Conservation (phyloP, 2,329 filamentous ascomycete genomes). For the Septoria petroselini region DNA sequence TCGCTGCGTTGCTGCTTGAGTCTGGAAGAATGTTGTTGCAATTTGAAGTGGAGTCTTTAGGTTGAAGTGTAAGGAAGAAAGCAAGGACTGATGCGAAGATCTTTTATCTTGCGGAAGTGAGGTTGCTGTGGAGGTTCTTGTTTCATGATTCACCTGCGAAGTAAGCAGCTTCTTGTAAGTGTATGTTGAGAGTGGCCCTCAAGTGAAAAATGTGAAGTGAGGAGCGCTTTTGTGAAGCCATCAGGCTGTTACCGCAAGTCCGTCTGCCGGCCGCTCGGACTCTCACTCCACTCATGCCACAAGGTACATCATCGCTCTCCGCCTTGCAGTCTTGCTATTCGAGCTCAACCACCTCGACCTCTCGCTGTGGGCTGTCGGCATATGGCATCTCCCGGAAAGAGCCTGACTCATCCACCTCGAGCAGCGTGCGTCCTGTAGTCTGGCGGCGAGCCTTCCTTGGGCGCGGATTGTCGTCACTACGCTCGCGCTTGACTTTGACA, state of each 20-base stretch:
- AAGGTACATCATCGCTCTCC: no score
- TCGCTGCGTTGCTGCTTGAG: neutral
- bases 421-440: neutral
- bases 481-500: constrained; percentile 26
- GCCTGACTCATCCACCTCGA: neutral
- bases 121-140: neutral
- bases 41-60: no score
- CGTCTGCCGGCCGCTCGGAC: no score
- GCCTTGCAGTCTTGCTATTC: no score
- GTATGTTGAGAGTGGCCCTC: no score
- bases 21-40: neutral
- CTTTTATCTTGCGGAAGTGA: no score
- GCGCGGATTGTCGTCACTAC: constrained; percentile 9
- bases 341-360: no score
- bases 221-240: neutral
- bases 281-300: no score
- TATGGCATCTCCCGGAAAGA: neutral
- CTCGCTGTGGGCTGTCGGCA: neutral
- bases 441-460: neutral
- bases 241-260: neutral
- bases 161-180: neutral
- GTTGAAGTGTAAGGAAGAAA: no score
- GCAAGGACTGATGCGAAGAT: no score
- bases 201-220: neutral
- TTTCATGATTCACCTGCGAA: neutral